Conservation (phyloP, 2,329 filamentous ascomycete genomes). For the Paracorniculantispora psalliotae region DNA sequence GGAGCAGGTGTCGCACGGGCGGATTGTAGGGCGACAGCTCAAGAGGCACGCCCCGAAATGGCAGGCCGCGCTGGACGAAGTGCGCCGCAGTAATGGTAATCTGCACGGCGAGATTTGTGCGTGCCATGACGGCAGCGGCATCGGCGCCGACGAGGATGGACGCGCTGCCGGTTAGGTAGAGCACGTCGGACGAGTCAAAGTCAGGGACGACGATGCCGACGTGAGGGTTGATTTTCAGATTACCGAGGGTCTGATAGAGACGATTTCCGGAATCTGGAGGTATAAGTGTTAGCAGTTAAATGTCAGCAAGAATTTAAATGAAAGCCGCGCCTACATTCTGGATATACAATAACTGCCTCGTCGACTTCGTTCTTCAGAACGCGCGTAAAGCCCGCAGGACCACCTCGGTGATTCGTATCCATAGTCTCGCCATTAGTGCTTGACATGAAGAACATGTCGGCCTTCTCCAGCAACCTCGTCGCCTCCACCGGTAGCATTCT, state of each 20-base stretch:
- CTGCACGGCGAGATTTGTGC: slow-evolving; percentile 67
- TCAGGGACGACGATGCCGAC: slow-evolving; percentile 70
- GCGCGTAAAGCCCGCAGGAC: slow-evolving; percentile 67
- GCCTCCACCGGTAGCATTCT: slow-evolving; percentile 48
- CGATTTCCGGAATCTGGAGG: slow-evolving; percentile 65
- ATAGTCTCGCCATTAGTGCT: slow-evolving; percentile 62
- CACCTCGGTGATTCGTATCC: slow-evolving; percentile 82
- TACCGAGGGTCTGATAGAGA: slow-evolving; percentile 78
- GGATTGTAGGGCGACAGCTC: slow-evolving; percentile 77
- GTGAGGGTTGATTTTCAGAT: slow-evolving; percentile 60
- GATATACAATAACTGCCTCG: slow-evolving; percentile 59
- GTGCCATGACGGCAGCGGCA: slow-evolving; percentile 59
- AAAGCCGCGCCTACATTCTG: slow-evolving; percentile 53
- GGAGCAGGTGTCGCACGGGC: slow-evolving; percentile 57
- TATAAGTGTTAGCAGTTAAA: too few relatives aligned
- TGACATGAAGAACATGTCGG: slow-evolving; percentile 76
- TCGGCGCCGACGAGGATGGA: slow-evolving; percentile 60
- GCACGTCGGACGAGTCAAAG: slow-evolving; percentile 64
- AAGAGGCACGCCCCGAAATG: slow-evolving; percentile 58
- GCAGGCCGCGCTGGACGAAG: slow-evolving; percentile 60
- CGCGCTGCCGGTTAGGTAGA: slow-evolving; percentile 69
- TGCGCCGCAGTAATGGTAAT: slow-evolving; percentile 57
- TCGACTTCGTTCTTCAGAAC: slow-evolving; percentile 52
- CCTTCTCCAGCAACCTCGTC: slow-evolving; percentile 52
- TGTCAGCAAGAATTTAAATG: neutral